Evolutionary conservation across 768 basidiomycete genomes (phyloP).

Genomic region (Serendipita vermifera): DNA sequence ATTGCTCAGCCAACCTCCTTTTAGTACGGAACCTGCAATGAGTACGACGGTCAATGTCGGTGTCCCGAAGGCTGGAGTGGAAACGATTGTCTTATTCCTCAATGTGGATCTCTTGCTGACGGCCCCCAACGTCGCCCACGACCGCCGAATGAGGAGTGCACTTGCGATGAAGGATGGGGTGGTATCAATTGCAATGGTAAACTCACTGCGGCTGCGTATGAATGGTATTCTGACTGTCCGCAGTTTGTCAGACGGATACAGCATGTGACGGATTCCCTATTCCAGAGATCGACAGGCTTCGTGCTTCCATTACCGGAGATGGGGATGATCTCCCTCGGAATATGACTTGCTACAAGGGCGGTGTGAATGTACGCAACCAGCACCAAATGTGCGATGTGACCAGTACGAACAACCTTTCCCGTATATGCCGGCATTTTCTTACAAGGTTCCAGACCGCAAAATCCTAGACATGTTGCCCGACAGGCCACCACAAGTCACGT

Average conservation of each 20-base stretch:
- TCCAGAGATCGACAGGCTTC: conserved; percentile 26
- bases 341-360: conserved; percentile 92
- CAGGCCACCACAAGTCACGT: conserved; percentile 90
- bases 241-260: conserved; percentile 75
- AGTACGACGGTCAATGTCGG: conserved; percentile 89
- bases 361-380: conserved; percentile 85
- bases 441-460: conserved; percentile 55
- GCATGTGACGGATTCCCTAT: conserved; percentile 75
- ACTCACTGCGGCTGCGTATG: conserved; percentile 17
- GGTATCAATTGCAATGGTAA: conserved; percentile 96
- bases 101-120: conserved; percentile 89
- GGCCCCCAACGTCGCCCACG: conserved; percentile 74
- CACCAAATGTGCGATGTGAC: conserved; percentile 99
- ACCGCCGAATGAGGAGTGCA: conserved; percentile 59
- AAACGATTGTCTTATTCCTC: conserved; percentile 83
- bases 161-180: conserved; percentile 90
- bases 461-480: conserved; percentile 88
- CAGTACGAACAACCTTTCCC: conserved; percentile 40
- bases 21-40: conserved; percentile 70
- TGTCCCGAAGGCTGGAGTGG: conserved; percentile 98
- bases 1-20: background rate
- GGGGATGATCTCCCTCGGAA: conserved; percentile 35
- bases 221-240: conserved; percentile 1
- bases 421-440: background rate
- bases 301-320: conserved; percentile 21